Base-by-base conservation (phyloP, 768 basidiomycete species). In the Lentinula sp. region DNA sequence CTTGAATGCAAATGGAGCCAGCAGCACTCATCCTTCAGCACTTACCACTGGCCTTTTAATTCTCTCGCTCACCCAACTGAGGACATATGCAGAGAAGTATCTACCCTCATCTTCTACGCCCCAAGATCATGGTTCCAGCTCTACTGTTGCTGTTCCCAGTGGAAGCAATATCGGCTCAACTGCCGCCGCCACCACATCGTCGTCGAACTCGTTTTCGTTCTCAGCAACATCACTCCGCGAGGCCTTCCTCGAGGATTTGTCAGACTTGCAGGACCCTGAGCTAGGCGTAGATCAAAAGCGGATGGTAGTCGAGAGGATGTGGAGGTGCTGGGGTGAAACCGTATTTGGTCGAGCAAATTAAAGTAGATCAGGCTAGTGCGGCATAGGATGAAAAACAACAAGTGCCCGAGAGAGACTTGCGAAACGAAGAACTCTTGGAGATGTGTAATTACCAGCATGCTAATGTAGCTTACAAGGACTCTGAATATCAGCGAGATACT, bases 171-270 rank as follows among this genome's bases (percentile, higher is more conserved):
- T 1, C 1, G 10, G 23, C 8, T 40, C 37, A 13, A 4, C 53
- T 3, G 39, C 53, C n/a, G 40, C 53, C 28, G 23, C 23, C 2
- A 28, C 28, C 28, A 28, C 28, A 28, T 28, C 28, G 28, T 28
- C 28, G 28, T 28, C 28, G 28, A 28, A 28, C 28, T 28, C 3
- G 28, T 28, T 28, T 3, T 28, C 55, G 11, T 56, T 42, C 40
- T 56, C 55, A 6, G 40, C 55, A 13, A 89, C 88, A 40, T 78
- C 81, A 31, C 74, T 89, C n/a, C 80, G 84, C 15, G 83, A 87
- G 61, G 88, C 87, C 1, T 96, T 97, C 72, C 72, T 98, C 64
- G 87, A 91, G 57, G 95, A 98, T 67, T 82, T 97, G 0, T 77
- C 80, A 34, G 88, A 93, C 71, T 70, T 98, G 57, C 93, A 95